phyloP scores from a whole-genome alignment of 768 basidiomycete species.

The Saitozyma podzolica region DNA sequence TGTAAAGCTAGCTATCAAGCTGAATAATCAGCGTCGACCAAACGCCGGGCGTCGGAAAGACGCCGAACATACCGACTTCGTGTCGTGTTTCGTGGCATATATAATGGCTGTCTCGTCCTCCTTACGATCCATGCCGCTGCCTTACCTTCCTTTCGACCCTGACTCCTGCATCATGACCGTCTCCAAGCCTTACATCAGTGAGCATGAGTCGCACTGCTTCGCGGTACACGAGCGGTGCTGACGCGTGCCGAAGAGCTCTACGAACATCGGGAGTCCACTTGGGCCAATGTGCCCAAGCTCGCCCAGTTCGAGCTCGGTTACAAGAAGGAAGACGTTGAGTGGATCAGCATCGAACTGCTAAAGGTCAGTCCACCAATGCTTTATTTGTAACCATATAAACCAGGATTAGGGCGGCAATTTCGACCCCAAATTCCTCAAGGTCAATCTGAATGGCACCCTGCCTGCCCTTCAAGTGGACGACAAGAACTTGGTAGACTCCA shows the following conservation, averaged over 20 bases:
- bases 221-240: too few species aligned
- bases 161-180: too few species aligned
- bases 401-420: constrained; percentile 38
- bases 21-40: too few species aligned
- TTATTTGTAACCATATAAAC: background rate
- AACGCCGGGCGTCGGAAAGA: too few species aligned
- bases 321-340: constrained; percentile 34
- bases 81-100: too few species aligned
- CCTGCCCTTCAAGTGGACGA: constrained; percentile 34
- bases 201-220: too few species aligned
- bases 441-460: constrained; percentile 42
- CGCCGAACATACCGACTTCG: too few species aligned
- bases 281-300: constrained; percentile 46
- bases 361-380: constrained; percentile 28
- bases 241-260: constrained; percentile 28
- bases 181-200: too few species aligned
- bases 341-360: constrained; percentile 34
- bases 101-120: too few species aligned
- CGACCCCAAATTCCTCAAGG: constrained; percentile 44
- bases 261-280: constrained; percentile 39
- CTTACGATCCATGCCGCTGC: too few species aligned
- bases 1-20: too few species aligned
- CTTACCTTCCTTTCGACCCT: too few species aligned
- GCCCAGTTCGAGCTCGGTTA: constrained; percentile 33
- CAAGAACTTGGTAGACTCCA: constrained; percentile 36